These are phyloP conservation scores for Penicillium occitanis DNA, from an alignment of 2,329 filamentous ascomycete genomes.

Conservation along the genomic window DNA sequence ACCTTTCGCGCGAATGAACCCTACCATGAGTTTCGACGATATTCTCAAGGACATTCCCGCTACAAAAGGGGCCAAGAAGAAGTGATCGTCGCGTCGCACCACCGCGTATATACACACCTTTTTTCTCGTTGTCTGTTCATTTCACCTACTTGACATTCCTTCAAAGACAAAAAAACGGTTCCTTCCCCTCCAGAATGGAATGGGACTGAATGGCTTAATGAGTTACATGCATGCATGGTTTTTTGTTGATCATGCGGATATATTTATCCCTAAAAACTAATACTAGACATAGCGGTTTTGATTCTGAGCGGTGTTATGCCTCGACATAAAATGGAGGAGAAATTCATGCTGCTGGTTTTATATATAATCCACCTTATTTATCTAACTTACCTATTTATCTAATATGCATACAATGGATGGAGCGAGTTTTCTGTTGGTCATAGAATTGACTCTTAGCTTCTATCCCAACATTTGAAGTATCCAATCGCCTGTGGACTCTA, in stretches of 20 bases:
- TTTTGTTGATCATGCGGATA: not conserved
- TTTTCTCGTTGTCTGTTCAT: not conserved
- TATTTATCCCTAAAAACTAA: slow-evolving; percentile 10
- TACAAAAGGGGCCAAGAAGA: slow-evolving; percentile 38
- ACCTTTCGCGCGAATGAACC: slow-evolving; percentile 46
- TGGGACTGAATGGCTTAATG: slow-evolving; percentile 11
- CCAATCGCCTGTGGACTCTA: not conserved
- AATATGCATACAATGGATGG: slow-evolving; percentile 5
- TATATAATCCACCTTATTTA: not conserved
- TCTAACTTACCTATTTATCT: not conserved
- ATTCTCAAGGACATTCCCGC: slow-evolving; percentile 44
- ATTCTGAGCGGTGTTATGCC: not conserved
- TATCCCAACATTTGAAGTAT: not conserved
- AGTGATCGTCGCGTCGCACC: slow-evolving; percentile 19
- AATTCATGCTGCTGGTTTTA: not conserved
- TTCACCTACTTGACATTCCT: not conserved
- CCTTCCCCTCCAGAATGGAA: not conserved
- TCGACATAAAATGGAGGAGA: not conserved
- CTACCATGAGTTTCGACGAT: slow-evolving; percentile 51
- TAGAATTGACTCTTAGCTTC: not conserved
- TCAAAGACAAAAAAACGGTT: not conserved
- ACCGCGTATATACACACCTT: not conserved
- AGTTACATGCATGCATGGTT: slow-evolving; percentile 3
- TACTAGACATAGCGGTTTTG: slow-evolving; percentile 9
- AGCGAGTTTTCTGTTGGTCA: not conserved